phyloP scores from a whole-genome alignment of 2,329 filamentous ascomycete genomes.

The Lasiodiplodia sp. region DNA sequence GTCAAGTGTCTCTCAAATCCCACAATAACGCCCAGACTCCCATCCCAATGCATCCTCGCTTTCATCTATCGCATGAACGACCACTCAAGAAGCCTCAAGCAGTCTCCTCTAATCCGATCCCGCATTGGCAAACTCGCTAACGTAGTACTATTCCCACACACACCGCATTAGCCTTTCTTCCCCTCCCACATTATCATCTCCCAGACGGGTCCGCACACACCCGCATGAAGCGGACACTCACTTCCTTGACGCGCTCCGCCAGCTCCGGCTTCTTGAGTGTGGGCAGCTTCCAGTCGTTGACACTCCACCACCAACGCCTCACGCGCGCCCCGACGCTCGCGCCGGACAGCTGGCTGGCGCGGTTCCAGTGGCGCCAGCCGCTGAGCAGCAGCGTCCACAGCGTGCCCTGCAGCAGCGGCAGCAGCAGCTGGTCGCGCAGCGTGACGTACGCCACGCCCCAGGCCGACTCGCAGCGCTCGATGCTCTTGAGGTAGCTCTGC shows the following conservation, averaged over 20 bases:
- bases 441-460: conserved; percentile 85
- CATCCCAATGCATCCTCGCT: conserved; percentile 1
- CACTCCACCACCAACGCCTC: conserved; percentile 91
- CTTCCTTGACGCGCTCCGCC: conserved; percentile 23
- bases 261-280: neutral
- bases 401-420: conserved; percentile 86
- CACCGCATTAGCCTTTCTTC: neutral
- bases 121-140: conserved; percentile 19
- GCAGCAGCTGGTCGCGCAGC: conserved; percentile 84
- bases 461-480: conserved; percentile 80
- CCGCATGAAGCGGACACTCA: conserved; percentile 28
- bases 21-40: conserved; percentile 16
- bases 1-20: neutral
- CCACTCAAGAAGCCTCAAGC: neutral
- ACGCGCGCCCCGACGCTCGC: conserved; percentile 77
- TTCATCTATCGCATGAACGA: conserved; percentile 6
- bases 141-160: conserved; percentile 18
- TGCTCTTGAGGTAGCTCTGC: conserved; percentile 94
- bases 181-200: neutral
- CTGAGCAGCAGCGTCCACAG: conserved; percentile 85
- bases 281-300: conserved; percentile 80
- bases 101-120: conserved; percentile 10
- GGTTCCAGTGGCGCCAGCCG: conserved; percentile 93
- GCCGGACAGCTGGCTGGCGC: conserved; percentile 77
- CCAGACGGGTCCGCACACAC: neutral